A percentile compares a stretch with the other conserved stretches of the same genome.
These are phyloP conservation scores for Rosa hybrid DNA, from an alignment of 331 rosid species.

Conservation along the genomic window DNA sequence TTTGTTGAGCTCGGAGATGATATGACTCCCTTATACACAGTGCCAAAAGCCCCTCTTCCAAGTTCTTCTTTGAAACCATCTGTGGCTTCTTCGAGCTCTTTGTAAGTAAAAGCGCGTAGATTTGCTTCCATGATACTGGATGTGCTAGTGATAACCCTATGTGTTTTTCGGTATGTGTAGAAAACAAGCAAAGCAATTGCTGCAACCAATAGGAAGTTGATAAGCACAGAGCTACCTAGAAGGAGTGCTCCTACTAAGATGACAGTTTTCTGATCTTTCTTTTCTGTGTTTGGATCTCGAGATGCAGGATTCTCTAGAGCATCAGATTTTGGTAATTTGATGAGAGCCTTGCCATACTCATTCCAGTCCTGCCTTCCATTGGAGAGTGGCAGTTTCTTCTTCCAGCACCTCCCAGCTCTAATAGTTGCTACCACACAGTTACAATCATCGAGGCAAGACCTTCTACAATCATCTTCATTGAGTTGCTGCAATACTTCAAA, in stretches of 20 bases:
- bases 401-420: too few species aligned
- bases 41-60: slow-evolving; percentile 42
- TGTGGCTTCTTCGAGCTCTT: slow-evolving; percentile 35
- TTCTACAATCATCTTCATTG: neutral
- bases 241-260: slow-evolving; percentile 10
- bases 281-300: neutral
- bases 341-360: neutral
- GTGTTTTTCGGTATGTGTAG: neutral
- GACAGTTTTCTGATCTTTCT: slow-evolving; percentile 6
- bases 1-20: slow-evolving; percentile 12
- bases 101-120: slow-evolving; percentile 18
- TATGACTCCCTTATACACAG: slow-evolving; percentile 37
- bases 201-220: slow-evolving; percentile 8
- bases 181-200: slow-evolving; percentile 10
- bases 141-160: neutral
- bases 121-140: slow-evolving; percentile 17
- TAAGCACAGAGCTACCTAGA: slow-evolving; percentile 18
- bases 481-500: neutral
- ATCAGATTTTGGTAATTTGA: slow-evolving; percentile 8
- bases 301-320: neutral
- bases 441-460: slow-evolving; percentile 13
- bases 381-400: slow-evolving; percentile 11
- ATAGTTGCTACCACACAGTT: slow-evolving; percentile 2
- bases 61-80: slow-evolving; percentile 33
- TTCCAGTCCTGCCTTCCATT: slow-evolving; percentile 20